These are phyloP conservation scores for Lichtheimia ornata DNA, from an alignment of 371 early-diverging fungal species.

Conservation along the genomic window DNA sequence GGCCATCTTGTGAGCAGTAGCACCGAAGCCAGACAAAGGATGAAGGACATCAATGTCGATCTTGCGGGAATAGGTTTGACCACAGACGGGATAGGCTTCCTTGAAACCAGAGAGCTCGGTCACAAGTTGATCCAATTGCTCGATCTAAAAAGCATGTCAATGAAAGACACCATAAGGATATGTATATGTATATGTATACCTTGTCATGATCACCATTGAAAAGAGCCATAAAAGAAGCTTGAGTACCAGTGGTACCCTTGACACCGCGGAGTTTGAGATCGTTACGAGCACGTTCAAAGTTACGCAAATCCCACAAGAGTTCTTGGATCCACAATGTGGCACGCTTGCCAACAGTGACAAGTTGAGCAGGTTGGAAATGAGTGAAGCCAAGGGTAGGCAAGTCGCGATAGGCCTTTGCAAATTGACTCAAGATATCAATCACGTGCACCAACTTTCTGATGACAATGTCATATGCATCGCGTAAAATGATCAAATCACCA, in stretches of 20 bases:
- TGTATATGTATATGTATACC: conserved; percentile 30
- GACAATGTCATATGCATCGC: conserved; percentile 91
- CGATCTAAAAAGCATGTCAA: conserved; percentile 43
- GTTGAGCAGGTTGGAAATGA: conserved; percentile 97
- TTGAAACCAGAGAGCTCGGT: conserved; percentile 89
- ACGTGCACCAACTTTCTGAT: conserved; percentile 85
- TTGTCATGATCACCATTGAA: conserved; percentile 95
- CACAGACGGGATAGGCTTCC: conserved; percentile 88
- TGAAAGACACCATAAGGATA: background rate
- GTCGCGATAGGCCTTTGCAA: conserved; percentile 80
- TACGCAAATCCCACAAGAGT: conserved; percentile 93
- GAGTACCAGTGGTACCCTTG: conserved; percentile 99
- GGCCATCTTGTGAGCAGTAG: conserved; percentile 96
- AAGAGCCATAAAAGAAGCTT: conserved; percentile 95
- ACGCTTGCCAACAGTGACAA: conserved; percentile 97
- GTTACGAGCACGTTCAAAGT: conserved; percentile 85
- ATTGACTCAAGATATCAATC: conserved; percentile 77
- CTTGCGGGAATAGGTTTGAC: conserved; percentile 98
- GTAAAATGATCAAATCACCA: conserved; percentile 93
- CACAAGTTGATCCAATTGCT: conserved; percentile 87
- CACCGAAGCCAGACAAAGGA: conserved; percentile 90
- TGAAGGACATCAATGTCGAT: conserved; percentile 92
- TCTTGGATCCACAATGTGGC: conserved; percentile 97
- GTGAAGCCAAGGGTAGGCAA: conserved; percentile 97
- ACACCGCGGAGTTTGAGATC: conserved; percentile 95